A percentile compares a stretch with the other conserved stretches of the same genome.
Conservation (phyloP, 78 protist species). For the Dictyostelium capitatum region DNA sequence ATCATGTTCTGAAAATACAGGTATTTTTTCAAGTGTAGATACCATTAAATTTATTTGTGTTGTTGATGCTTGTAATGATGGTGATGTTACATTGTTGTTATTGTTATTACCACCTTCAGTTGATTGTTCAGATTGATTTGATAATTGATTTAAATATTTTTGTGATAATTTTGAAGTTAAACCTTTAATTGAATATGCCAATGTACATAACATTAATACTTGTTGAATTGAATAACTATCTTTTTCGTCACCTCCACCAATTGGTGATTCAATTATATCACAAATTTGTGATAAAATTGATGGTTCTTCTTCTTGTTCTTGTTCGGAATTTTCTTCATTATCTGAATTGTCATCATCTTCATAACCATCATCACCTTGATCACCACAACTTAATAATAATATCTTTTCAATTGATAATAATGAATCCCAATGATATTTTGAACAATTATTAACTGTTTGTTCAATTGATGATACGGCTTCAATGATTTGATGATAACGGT, state of each 20-base stretch:
- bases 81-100: neutral
- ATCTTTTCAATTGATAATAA: conserved; percentile 65
- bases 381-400: conserved; percentile 28
- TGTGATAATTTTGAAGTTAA: conserved; percentile 20
- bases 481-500: neutral
- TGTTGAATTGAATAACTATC: conserved; percentile 36
- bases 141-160: neutral
- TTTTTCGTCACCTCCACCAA: neutral
- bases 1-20: neutral
- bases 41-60: neutral
- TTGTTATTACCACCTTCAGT: neutral
- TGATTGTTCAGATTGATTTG: neutral
- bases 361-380: neutral
- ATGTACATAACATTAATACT: conserved; percentile 1
- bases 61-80: neutral
- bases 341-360: conserved; percentile 12
- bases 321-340: neutral
- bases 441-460: conserved; percentile 29
- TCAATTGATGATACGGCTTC: conserved; percentile 24
- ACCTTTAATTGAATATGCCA: conserved; percentile 58
- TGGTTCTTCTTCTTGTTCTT: neutral
- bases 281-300: conserved; percentile 37
- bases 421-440: conserved; percentile 53
- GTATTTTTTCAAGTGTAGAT: conserved; percentile 6
- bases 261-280: conserved; percentile 39